phyloP scores from a whole-genome alignment of 2,329 filamentous ascomycete species.

The Paecilomyces formosus region DNA sequence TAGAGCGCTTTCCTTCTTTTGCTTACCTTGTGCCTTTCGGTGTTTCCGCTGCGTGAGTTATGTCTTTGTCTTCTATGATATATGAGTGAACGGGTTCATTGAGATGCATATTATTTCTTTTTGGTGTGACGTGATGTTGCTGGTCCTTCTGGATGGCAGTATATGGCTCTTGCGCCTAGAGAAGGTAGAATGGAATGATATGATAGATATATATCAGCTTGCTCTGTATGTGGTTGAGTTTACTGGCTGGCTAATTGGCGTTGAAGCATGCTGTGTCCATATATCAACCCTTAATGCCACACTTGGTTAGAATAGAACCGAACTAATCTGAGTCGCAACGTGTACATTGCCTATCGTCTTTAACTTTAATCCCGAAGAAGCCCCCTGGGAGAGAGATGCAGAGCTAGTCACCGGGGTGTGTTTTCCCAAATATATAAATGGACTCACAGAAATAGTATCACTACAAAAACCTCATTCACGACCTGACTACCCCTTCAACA shows the following conservation, averaged over 20 bases:
- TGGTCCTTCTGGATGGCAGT: neutral
- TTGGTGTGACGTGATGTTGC: neutral
- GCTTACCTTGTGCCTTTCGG: neutral
- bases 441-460: no score
- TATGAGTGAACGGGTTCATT: neutral
- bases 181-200: neutral
- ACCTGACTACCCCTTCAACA: no score
- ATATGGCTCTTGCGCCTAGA: neutral
- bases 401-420: no score
- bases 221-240: neutral
- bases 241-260: neutral
- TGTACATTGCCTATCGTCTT: no score
- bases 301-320: neutral
- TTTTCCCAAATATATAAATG: no score
- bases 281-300: no score
- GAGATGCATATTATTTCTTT: neutral
- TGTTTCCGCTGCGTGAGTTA: neutral
- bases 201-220: neutral
- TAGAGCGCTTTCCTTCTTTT: slow-evolving; percentile 1
- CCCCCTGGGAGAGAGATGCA: no score
- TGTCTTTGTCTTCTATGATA: neutral
- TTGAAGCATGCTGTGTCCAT: neutral
- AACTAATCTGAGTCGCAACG: no score
- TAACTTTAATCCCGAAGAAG: no score
- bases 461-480: no score